Evolutionary conservation across 176 grass and related monocot species (phyloP).

Genomic region (Secale cereale): DNA sequence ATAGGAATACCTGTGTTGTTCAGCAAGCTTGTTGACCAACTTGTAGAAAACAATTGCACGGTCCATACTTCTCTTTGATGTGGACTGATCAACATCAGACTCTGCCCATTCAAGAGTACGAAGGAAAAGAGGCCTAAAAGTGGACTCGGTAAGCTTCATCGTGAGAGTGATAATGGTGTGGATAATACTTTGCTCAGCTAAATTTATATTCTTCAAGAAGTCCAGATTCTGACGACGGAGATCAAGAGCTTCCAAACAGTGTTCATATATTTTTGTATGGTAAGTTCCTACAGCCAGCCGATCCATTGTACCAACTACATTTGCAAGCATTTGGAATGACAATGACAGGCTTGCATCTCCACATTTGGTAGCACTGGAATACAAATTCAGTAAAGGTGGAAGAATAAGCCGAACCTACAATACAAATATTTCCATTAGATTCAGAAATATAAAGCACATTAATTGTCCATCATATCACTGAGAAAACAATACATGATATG

Average conservation of each 20-base stretch:
- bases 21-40: constrained; percentile 70
- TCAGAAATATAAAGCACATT: neutral
- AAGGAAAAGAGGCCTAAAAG: constrained; percentile 91
- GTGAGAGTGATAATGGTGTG: constrained; percentile 66
- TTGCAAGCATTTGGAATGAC: constrained; percentile 67
- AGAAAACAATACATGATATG: neutral
- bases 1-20: constrained; percentile 69
- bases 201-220: constrained; percentile 62
- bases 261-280: constrained; percentile 80
- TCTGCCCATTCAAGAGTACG: constrained; percentile 80
- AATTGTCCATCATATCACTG: neutral
- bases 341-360: constrained; percentile 70
- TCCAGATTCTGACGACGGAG: constrained; percentile 58
- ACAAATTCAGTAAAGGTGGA: constrained; percentile 62
- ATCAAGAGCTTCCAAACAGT: constrained; percentile 80
- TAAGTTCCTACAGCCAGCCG: constrained; percentile 69
- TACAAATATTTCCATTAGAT: constrained; percentile 28
- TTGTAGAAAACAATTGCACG: constrained; percentile 77
- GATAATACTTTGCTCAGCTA: constrained; percentile 73
- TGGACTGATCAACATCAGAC: constrained; percentile 56
- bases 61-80: constrained; percentile 60
- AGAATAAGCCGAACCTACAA: constrained; percentile 83
- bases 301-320: constrained; percentile 73
- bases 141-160: constrained; percentile 85
- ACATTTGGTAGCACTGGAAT: constrained; percentile 56